Base-by-base conservation (phyloP, 2,329 filamentous ascomycete species). In the Fusarium keratoplasticum region DNA sequence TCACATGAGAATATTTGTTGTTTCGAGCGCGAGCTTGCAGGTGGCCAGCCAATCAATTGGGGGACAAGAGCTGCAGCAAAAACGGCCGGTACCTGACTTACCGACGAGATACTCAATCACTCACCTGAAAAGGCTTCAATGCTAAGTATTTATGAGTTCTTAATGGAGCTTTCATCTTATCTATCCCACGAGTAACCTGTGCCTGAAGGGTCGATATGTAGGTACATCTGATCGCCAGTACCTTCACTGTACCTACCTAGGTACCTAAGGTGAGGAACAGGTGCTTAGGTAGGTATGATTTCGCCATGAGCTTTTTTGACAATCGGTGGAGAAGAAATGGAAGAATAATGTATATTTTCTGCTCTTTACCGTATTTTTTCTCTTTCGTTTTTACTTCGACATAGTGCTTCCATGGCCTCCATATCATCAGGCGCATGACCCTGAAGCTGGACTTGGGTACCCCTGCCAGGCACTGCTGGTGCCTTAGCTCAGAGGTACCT, bases 401-500 rank as follows among this genome's bases (percentile, higher is more conserved):
- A 31, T 16, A 9, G 6, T 31, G 47, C 13, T n/a, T 20, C 16
- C 47, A 33, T 33, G 27, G 50, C 27, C 18, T 7, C 50, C 27
- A 54, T 54, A 5, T 54, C 27, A 14, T n/a, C 18, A 44, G 14
- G 47, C 20, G 27, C 47, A 31, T 27, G 25, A 27, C 44, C 38
- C 33, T 73, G 38, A 64, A 73, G 62, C 62, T 61, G 10, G 38
- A 40, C 57, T 58, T 42, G 44, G 59, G 66, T 64, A 73, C 52
- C 70, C 71, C 35, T 59, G 55, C 50, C 27, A 52, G 47, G 50
- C 50, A 33, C 50, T 14, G 20, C 42, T 47, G 42, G 42, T 47
- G 42, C 42, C 42, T 47, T 25, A 55, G 61, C 52, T 69, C 59
- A 70, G 20, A 58, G 63, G 66, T 66, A 38, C 54, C 64, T 66